Evolutionary conservation across 108 stramenopile genomes (phyloP).

Genomic region (Nitzschia sp.): DNA sequence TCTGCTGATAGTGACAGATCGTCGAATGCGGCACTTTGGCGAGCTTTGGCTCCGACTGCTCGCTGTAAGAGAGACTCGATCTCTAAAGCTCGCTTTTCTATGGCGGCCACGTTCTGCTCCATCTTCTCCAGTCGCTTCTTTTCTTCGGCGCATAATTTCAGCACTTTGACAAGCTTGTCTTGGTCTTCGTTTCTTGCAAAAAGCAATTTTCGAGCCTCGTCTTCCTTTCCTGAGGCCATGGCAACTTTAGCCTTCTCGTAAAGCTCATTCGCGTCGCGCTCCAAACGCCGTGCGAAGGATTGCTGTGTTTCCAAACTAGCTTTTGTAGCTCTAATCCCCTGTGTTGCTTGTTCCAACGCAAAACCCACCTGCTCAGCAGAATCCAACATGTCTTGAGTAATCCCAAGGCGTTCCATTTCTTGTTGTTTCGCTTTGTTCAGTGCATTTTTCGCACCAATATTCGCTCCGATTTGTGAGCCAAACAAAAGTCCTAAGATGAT

Average conservation of each 20-base stretch:
- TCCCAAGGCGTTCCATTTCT: slow-evolving; percentile 75
- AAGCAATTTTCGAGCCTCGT: slow-evolving; percentile 57
- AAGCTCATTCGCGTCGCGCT: slow-evolving; percentile 46
- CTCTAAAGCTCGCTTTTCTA: slow-evolving; percentile 74
- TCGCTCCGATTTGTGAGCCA: slow-evolving; percentile 75
- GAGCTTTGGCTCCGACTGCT: slow-evolving; percentile 66
- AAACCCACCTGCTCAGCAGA: slow-evolving; percentile 65
- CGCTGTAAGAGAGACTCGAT: slow-evolving; percentile 64
- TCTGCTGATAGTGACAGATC: slow-evolving; percentile 53
- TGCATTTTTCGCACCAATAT: slow-evolving; percentile 51
- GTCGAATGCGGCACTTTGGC: slow-evolving; percentile 30
- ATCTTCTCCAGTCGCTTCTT: slow-evolving; percentile 55
- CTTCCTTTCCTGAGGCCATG: slow-evolving; percentile 56
- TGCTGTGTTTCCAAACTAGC: slow-evolving; percentile 75
- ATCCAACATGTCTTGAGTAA: slow-evolving; percentile 77
- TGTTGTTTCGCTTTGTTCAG: slow-evolving; percentile 65
- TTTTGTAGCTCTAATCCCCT: slow-evolving; percentile 61
- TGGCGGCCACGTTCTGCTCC: slow-evolving; percentile 66
- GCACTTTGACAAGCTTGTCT: slow-evolving; percentile 64
- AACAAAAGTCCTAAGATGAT: slow-evolving; percentile 50
- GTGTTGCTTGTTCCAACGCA: slow-evolving; percentile 59
- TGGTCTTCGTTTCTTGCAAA: slow-evolving; percentile 56
- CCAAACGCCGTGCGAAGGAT: slow-evolving; percentile 56
- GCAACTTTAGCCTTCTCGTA: slow-evolving; percentile 76
- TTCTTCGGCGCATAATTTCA: slow-evolving; percentile 63